Conservation (phyloP, 2,329 filamentous ascomycete species). For the Xylaria sp. region DNA sequence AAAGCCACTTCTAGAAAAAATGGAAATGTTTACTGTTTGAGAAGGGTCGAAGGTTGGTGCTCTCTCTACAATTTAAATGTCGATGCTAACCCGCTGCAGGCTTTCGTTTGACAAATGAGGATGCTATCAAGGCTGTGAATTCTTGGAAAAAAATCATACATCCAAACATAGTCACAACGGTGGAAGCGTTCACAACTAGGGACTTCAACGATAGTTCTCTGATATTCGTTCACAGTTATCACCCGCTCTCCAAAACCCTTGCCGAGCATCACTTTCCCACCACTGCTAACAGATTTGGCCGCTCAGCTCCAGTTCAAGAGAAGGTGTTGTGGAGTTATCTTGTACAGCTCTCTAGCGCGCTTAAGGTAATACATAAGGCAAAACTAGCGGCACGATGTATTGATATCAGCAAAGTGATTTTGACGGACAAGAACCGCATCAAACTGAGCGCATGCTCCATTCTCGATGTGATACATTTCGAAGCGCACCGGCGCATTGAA, state of each 20-base stretch:
- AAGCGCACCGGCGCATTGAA: conserved; percentile 67
- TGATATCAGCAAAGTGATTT: conserved; percentile 83
- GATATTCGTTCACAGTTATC: conserved; percentile 92
- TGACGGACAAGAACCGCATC: conserved; percentile 90
- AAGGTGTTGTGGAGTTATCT: conserved; percentile 88
- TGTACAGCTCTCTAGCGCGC: conserved; percentile 84
- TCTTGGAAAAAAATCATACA: conserved; percentile 88
- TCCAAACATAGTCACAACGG: conserved; percentile 80
- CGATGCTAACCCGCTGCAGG: conserved; percentile 51
- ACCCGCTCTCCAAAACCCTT: conserved; percentile 87
- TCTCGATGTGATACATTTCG: conserved; percentile 86
- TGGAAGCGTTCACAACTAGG: conserved; percentile 91
- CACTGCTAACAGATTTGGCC: conserved; percentile 54
- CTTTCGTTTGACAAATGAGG: conserved; percentile 86
- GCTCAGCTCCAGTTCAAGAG: conserved; percentile 64
- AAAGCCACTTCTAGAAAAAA: conserved; percentile 91
- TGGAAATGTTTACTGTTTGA: conserved; percentile 84
- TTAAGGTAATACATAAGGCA: conserved; percentile 82
- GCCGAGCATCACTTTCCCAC: conserved; percentile 76
- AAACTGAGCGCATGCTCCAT: conserved; percentile 88
- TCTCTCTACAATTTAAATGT: neutral
- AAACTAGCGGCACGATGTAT: conserved; percentile 86
- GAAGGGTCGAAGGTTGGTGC: conserved; percentile 75
- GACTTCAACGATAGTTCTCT: conserved; percentile 95
- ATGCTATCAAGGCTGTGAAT: conserved; percentile 83